Evolutionary conservation across 1,139 yeast genomes (phyloP).

Genomic region (Arxiozyma heterogenica): DNA sequence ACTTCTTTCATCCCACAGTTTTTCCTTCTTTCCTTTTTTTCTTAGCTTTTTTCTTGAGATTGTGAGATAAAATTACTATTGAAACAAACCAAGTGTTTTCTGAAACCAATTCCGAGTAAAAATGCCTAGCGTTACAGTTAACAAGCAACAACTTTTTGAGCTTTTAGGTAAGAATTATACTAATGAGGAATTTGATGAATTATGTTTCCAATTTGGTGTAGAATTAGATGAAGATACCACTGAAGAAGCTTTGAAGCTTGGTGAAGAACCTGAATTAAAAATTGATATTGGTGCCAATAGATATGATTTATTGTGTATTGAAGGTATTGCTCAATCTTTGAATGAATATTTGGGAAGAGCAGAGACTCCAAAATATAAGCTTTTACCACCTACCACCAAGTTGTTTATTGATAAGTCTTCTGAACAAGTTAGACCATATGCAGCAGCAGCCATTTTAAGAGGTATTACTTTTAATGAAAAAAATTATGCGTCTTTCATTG

Average conservation of each 20-base stretch:
- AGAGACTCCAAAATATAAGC: slow-evolving; percentile 56
- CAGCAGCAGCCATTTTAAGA: slow-evolving; percentile 88
- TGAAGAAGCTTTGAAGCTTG: slow-evolving; percentile 61
- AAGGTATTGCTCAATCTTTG: slow-evolving; percentile 93
- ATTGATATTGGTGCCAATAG: slow-evolving; percentile 97
- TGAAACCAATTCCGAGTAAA: not conserved
- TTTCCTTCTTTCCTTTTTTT: not conserved
- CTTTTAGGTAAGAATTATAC: slow-evolving; percentile 74
- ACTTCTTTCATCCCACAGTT: not conserved
- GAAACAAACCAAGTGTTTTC: not conserved
- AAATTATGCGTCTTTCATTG: slow-evolving; percentile 86
- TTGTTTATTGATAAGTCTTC: slow-evolving; percentile 72
- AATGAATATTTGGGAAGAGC: slow-evolving; percentile 76
- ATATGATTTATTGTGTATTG: slow-evolving; percentile 95
- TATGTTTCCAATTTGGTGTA: slow-evolving; percentile 95
- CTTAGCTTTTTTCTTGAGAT: too few relatives aligned
- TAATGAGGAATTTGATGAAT: slow-evolving; percentile 89
- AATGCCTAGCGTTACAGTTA: slow-evolving; percentile 97
- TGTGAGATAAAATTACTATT: too few relatives aligned
- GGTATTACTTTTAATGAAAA: slow-evolving; percentile 73
- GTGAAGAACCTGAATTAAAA: slow-evolving; percentile 91
- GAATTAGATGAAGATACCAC: slow-evolving; percentile 93
- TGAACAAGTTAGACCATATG: slow-evolving; percentile 73
- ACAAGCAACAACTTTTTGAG: slow-evolving; percentile 81
- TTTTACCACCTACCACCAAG: slow-evolving; percentile 51